Percentiles rank a stretch among this genome's conserved stretches.
Evolutionary conservation across 2,329 filamentous ascomycete species (phyloP).

Genomic region (Scedosporium apiospermum): DNA sequence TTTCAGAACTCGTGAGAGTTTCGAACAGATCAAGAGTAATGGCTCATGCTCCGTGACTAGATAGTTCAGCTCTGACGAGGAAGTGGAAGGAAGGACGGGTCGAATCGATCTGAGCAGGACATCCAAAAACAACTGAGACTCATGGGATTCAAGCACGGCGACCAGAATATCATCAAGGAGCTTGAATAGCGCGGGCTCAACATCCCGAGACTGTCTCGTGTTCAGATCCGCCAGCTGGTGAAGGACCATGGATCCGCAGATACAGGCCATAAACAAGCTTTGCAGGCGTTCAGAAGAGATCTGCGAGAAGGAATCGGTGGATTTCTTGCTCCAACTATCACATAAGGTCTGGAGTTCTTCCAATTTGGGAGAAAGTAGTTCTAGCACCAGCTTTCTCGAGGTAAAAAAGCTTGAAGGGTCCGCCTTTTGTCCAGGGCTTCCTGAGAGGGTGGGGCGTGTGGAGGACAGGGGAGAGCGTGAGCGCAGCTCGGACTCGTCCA

Average conservation of each 20-base stretch:
- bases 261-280: constrained; percentile 39
- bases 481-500: constrained; percentile 24
- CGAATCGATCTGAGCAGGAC: constrained; percentile 34
- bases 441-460: background rate
- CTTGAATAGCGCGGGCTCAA: constrained; percentile 32
- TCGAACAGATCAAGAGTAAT: constrained; percentile 33
- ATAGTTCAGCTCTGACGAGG: constrained; percentile 23
- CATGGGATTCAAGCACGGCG: constrained; percentile 30
- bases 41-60: constrained; percentile 28
- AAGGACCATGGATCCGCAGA: constrained; percentile 35
- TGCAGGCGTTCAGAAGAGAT: constrained; percentile 43
- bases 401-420: constrained; percentile 26
- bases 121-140: constrained; percentile 36
- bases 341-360: constrained; percentile 38
- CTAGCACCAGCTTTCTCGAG: constrained; percentile 41
- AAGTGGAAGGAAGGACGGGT: constrained; percentile 36
- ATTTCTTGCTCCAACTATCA: constrained; percentile 34
- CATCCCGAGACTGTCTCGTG: constrained; percentile 36
- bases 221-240: constrained; percentile 38
- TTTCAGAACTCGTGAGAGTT: constrained; percentile 24
- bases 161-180: constrained; percentile 31
- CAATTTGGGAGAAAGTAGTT: constrained; percentile 43
- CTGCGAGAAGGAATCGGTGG: constrained; percentile 35
- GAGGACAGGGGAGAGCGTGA: constrained; percentile 1
- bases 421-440: constrained; percentile 10